phyloP scores from a whole-genome alignment of 1,139 yeast species.

The Pichia sp. region DNA sequence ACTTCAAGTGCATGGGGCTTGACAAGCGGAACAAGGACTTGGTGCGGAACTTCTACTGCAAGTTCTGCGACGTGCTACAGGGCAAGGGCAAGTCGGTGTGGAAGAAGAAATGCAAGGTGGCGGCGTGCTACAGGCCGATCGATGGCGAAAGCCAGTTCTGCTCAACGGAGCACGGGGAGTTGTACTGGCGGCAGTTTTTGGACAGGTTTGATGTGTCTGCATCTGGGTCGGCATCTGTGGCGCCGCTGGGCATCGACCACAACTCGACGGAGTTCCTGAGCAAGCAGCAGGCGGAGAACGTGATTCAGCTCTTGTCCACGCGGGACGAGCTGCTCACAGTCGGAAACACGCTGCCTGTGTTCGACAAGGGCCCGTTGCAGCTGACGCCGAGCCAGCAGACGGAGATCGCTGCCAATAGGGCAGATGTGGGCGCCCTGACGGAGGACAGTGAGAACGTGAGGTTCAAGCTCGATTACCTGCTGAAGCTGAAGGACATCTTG shows the following conservation, averaged over 20 bases:
- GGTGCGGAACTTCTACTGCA: conserved; percentile 67
- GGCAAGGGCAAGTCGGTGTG: conserved; percentile 49
- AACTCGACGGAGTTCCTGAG: conserved; percentile 13
- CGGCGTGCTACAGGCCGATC: conserved; percentile 58
- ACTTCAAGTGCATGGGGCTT: conserved; percentile 70
- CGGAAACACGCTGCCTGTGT: conserved; percentile 34
- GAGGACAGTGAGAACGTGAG: conserved; percentile 11
- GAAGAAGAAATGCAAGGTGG: conserved; percentile 72
- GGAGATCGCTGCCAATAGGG: conserved; percentile 15
- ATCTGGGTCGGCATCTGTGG: no score
- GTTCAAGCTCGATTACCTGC: conserved; percentile 27
- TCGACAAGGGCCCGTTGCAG: conserved; percentile 16
- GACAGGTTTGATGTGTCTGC: conserved; percentile 3
- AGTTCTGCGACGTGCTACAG: conserved; percentile 56
- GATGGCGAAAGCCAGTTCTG: conserved; percentile 65
- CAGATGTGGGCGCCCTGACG: conserved; percentile 7
- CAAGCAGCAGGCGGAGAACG: conserved; percentile 23
- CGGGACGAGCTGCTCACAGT: conserved; percentile 32
- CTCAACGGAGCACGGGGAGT: conserved; percentile 62
- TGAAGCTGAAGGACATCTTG: conserved; percentile 36
- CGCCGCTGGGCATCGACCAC: background rate
- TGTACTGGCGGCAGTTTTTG: conserved; percentile 38
- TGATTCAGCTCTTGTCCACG: conserved; percentile 19
- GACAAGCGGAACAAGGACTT: conserved; percentile 50
- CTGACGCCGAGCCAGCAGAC: conserved; percentile 30